phyloP scores from a whole-genome alignment of 2,329 filamentous ascomycete species.

The Fusarium drepaniforme region DNA sequence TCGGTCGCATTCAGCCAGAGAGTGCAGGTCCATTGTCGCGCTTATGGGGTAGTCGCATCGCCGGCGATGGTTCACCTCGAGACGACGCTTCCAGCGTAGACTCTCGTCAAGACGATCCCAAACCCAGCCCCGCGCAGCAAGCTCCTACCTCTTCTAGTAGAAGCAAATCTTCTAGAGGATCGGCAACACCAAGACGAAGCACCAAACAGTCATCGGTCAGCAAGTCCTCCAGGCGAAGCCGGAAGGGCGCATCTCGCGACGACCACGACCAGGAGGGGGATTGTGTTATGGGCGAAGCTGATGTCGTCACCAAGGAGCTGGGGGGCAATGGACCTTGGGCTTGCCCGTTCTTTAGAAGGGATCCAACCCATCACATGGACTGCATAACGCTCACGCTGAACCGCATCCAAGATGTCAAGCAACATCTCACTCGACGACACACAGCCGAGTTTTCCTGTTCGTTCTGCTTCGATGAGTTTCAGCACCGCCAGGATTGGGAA shows the following conservation, averaged over 20 bases:
- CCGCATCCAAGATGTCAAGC: neutral
- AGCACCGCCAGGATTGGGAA: neutral
- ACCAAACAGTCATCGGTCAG: neutral
- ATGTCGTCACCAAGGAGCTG: neutral
- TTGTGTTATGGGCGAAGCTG: neutral
- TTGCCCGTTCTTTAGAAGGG: neutral
- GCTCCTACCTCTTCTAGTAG: neutral
- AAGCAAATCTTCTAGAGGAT: neutral
- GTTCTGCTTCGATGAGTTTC: neutral
- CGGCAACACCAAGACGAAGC: neutral
- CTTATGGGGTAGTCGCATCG: neutral
- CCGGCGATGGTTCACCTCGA: neutral
- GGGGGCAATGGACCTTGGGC: neutral
- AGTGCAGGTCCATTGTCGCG: neutral
- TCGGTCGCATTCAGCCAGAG: neutral
- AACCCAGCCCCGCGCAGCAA: neutral
- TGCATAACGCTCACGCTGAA: neutral
- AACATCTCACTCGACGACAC: neutral
- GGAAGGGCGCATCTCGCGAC: neutral
- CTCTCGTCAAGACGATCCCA: neutral
- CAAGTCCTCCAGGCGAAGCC: neutral
- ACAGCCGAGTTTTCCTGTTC: neutral
- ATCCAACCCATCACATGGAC: neutral
- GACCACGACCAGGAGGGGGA: neutral
- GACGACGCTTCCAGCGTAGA: neutral